Evolutionary conservation across 257 asterid species (phyloP).

Genomic region (Solanum chaucha): DNA sequence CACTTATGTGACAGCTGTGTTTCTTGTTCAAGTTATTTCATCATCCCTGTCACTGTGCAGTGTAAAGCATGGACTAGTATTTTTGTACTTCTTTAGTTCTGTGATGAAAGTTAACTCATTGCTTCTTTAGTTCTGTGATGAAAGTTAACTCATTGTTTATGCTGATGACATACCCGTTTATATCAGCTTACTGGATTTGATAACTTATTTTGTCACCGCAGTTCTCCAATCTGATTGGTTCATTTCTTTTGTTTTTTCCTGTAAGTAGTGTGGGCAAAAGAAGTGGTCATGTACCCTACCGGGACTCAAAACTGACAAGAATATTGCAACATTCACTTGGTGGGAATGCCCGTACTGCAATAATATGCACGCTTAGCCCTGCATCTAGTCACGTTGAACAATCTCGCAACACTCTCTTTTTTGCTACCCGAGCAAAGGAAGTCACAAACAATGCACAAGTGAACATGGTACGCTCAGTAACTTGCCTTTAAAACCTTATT

Average conservation of each 20-base stretch:
- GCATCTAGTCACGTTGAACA: slow-evolving; percentile 89
- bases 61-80: background rate
- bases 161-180: background rate
- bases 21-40: background rate
- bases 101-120: background rate
- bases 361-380: slow-evolving; percentile 93
- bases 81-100: background rate
- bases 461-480: slow-evolving; percentile 51
- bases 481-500: background rate
- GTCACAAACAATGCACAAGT: slow-evolving; percentile 92
- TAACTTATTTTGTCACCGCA: background rate
- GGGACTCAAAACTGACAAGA: slow-evolving; percentile 94
- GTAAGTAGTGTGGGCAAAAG: slow-evolving; percentile 69
- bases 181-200: background rate
- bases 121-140: background rate
- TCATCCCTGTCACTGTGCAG: background rate
- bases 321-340: slow-evolving; percentile 96
- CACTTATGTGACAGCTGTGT: background rate
- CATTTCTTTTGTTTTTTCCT: background rate
- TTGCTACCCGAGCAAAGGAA: slow-evolving; percentile 95
- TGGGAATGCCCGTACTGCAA: slow-evolving; percentile 97
- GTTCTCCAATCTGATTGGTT: background rate
- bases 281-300: slow-evolving; percentile 89
- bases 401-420: slow-evolving; percentile 84
- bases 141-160: background rate